Conservation (phyloP, 164 flowering plant genomes). For the Sextonia rubra region DNA sequence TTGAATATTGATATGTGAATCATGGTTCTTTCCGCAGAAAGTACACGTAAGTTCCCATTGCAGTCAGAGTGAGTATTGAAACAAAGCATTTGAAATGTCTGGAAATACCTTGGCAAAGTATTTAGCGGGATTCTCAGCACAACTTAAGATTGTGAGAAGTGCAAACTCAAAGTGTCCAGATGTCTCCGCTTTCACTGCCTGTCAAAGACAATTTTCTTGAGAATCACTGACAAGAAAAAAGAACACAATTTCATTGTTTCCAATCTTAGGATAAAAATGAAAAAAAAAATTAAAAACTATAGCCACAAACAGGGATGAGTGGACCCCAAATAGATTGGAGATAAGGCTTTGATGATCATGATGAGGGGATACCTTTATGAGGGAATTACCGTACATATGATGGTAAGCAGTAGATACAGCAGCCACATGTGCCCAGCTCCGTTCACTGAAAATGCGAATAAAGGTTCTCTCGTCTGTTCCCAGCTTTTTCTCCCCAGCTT, state of each 20-base stretch:
- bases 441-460: slow-evolving; percentile 53
- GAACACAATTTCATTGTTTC: neutral
- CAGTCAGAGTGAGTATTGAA: neutral
- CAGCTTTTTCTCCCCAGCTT: slow-evolving; percentile 65
- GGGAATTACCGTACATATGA: slow-evolving; percentile 35
- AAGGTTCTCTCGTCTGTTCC: slow-evolving; percentile 69
- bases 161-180: slow-evolving; percentile 55
- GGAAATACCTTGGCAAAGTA: slow-evolving; percentile 65
- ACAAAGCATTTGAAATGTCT: neutral
- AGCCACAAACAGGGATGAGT: too few relatives aligned
- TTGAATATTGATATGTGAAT: neutral
- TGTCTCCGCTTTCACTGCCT: slow-evolving; percentile 77
- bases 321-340: too few relatives aligned
- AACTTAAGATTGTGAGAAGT: slow-evolving; percentile 58
- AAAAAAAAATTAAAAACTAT: neutral
- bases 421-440: slow-evolving; percentile 70
- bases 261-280: neutral
- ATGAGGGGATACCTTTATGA: slow-evolving; percentile 44
- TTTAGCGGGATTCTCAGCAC: slow-evolving; percentile 60
- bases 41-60: neutral
- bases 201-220: slow-evolving; percentile 1
- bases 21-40: neutral
- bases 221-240: neutral
- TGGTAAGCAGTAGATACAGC: slow-evolving; percentile 51
- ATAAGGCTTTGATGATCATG: too few relatives aligned